These are phyloP conservation scores for Candida sanyaensis DNA, from an alignment of 1,139 yeast species.

Conservation along the genomic window DNA sequence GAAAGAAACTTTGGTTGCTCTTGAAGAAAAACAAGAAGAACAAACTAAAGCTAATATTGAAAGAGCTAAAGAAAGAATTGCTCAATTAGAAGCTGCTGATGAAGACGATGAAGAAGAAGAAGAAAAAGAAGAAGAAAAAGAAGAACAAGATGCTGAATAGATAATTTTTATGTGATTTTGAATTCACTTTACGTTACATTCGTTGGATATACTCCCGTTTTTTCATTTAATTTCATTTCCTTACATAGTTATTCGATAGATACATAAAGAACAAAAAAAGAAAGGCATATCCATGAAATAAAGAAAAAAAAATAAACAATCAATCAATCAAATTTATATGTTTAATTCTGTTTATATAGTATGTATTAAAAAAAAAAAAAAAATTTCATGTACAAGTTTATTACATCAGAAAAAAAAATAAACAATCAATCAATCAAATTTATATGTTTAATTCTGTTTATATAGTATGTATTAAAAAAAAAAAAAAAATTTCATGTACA, in stretches of 20 bases:
- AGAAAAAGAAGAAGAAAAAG: conserved; percentile 17
- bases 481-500: too few relatives aligned
- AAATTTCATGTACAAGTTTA: too few relatives aligned
- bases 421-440: too few relatives aligned
- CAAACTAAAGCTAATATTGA: conserved; percentile 77
- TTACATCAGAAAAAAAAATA: too few relatives aligned
- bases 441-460: too few relatives aligned
- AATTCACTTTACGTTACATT: background rate
- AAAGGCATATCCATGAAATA: background rate
- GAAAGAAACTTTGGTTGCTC: conserved; percentile 72
- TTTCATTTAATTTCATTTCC: background rate
- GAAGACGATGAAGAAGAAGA: conserved; percentile 29
- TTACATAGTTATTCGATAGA: conserved; percentile 2
- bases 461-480: too few relatives aligned
- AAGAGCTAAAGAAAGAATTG: conserved; percentile 74
- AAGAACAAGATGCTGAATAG: conserved; percentile 11
- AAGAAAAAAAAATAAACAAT: background rate
- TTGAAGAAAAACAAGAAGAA: conserved; percentile 74
- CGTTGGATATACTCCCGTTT: background rate
- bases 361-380: too few relatives aligned
- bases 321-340: too few relatives aligned
- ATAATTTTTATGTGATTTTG: conserved; percentile 1
- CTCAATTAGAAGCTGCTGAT: conserved; percentile 55
- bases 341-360: too few relatives aligned
- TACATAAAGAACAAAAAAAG: background rate